Evolutionary conservation across 768 basidiomycete species (phyloP).

Genomic region (Xanthoconium stramineum): DNA sequence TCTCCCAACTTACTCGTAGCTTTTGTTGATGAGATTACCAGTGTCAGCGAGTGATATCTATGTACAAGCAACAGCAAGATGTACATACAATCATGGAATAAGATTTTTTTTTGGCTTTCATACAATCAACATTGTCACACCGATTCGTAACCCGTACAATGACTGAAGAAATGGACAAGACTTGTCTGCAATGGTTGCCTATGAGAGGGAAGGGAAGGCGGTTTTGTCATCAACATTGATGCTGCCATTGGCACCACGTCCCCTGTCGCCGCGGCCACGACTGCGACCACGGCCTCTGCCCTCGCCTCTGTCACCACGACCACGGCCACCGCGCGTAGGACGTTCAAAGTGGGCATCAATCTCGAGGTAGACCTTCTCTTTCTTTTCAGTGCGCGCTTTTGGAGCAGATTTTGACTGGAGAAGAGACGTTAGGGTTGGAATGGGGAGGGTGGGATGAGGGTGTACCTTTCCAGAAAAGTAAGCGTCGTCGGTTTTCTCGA

Average conservation of each 20-base stretch:
- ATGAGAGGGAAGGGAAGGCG: conserved; percentile 88
- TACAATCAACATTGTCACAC: conserved; percentile 12
- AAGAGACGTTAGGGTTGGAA: not conserved
- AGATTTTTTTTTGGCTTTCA: conserved; percentile 8
- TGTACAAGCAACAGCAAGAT: conserved; percentile 12
- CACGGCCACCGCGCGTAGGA: conserved; percentile 65
- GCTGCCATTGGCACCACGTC: conserved; percentile 40
- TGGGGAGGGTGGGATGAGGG: conserved; percentile 13
- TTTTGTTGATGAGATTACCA: not conserved
- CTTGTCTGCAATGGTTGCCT: conserved; percentile 16
- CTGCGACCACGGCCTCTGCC: conserved; percentile 39
- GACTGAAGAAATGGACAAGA: conserved; percentile 1
- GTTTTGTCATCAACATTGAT: conserved; percentile 79
- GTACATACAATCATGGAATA: conserved; percentile 5
- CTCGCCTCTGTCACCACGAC: conserved; percentile 48
- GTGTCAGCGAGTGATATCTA: conserved; percentile 1
- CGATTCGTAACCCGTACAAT: conserved; percentile 11
- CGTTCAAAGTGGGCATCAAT: conserved; percentile 89
- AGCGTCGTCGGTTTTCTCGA: conserved; percentile 63
- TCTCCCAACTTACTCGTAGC: not conserved
- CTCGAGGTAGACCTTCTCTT: conserved; percentile 89
- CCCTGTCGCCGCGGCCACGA: conserved; percentile 41
- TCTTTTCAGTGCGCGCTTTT: conserved; percentile 74
- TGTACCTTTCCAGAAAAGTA: conserved; percentile 91
- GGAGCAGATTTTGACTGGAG: conserved; percentile 58